Base-by-base conservation (phyloP, 768 basidiomycete genomes). In the Boletus tylopilopsis region DNA sequence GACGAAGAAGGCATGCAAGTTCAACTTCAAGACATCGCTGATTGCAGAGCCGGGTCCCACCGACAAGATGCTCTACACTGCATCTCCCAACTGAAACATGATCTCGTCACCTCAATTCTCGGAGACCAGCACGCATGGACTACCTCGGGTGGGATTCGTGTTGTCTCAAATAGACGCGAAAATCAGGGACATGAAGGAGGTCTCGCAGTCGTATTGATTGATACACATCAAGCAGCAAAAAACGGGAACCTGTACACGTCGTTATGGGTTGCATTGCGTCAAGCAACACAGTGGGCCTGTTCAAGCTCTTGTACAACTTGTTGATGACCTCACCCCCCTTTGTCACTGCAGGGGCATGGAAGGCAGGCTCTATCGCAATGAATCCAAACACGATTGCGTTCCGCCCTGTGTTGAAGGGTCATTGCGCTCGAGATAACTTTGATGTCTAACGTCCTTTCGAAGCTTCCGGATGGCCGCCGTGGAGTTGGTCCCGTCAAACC, bases 91-190 rank as follows among this genome's bases (percentile, higher is more conserved):
- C 8, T 76, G 34, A 77, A 93, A 43, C 88, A 93, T 62, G 74
- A 82, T 32, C 68, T 89, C 21, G 79, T 91, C 30, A 75, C 74
- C 5, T 73, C 78, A 1, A 75, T 86, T 43, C 64, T 76, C 1
- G 74, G 80, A 45, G 79, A 80, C 56, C 84, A 88, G 54, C 82
- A 83, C 59, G 75, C 80, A 0, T 83, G 84, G 55, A 76, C 5
- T 86, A 88, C 57, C 72, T 94, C 6, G 84, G 84, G 0, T 97
- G 94, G 94, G 76, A 0, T 90, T 84, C 60, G 79, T 94, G 1
- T 76, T 95, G 4, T 84, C 84, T 11, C 77, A 82, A 27, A 62
- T 89, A 18, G 64, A 73, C 19, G 62, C 71, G 12, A 72, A 75
- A 44, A 78, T 75, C 1, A 47, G 57, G n/a, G 67, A 77, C 41